Evolutionary conservation across 306 rosid species (phyloP).

Genomic region (Pterocarpus macrocarpus): DNA sequence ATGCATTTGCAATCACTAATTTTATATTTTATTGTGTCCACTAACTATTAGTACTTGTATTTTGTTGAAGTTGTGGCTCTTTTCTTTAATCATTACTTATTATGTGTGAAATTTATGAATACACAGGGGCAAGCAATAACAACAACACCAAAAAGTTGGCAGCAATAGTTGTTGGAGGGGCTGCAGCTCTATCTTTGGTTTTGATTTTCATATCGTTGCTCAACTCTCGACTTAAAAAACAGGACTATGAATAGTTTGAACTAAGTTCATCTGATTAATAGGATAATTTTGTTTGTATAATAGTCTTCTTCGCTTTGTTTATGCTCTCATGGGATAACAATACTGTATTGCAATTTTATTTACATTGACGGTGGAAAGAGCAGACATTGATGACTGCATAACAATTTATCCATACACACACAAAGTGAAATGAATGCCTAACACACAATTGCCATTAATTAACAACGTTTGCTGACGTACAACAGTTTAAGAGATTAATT

Average conservation of each 20-base stretch:
- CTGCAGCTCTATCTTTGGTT: slow-evolving; percentile 55
- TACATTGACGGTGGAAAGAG: no score
- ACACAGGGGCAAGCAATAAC: slow-evolving; percentile 37
- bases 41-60: no score
- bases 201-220: slow-evolving; percentile 52
- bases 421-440: no score
- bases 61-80: neutral
- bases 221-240: slow-evolving; percentile 64
- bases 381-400: no score
- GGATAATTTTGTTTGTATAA: neutral
- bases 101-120: neutral
- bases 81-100: neutral
- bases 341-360: no score
- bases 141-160: slow-evolving; percentile 45
- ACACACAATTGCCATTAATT: no score
- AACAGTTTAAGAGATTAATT: no score
- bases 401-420: no score
- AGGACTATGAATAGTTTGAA: slow-evolving; percentile 46
- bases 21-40: no score
- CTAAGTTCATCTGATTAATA: neutral
- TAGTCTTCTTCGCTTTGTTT: neutral
- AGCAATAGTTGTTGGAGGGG: slow-evolving; percentile 76
- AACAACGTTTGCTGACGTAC: no score
- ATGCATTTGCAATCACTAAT: no score
- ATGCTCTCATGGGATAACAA: neutral